Evolutionary conservation across 192 early-diverging fungal species (phyloP), one percentile per base, ranked within the genome.

Genomic region (Haplosporangium gracile): DNA sequence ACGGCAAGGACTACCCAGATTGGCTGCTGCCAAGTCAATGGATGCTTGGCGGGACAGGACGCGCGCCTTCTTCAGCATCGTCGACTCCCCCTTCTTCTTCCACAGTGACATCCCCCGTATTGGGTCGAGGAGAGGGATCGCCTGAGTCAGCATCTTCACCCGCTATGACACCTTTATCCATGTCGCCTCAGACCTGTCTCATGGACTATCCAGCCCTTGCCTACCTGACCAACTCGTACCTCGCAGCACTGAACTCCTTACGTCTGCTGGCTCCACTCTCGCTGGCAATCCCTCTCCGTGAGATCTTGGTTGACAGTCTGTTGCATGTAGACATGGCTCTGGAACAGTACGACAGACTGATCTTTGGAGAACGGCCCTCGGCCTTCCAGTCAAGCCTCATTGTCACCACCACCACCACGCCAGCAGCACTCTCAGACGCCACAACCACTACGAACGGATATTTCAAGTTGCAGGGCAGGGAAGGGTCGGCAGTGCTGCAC

Each of bases 201-300:
- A 83, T 95, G 38, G 89, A 92, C 40, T 94, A 95, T 71, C 95
- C 95, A 4, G 88, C 92, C 5, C 82, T 95, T 9, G 95, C 94
- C 2, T 76, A 90, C 57, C 91, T 96, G 18, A 90, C 94, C 43
- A 96, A 96, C 79, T 88, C 90, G 5, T 92, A 94, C 55, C 88
- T 93, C 53, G 79, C 89, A 26, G 88, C 91, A 11, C 93, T 93
- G 60, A 96, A 96, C 77, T 89, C 92, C 8, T 88, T 96, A 29
- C 92, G 95, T 22, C 75, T 91, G 42, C 47, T 93, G 34, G 91
- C 92, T 10, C 91, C 92, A 2, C 63, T 91, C 18, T 82, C 89
- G 13, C 57, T 92, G 13, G 84, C 84, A 22, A 76, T 81, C 34
- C 84, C 84, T 5, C 39, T 86, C 24, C 78, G 84, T 18, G 78